A percentile compares a stretch with the other conserved stretches of the same genome.
These are phyloP conservation scores for Ganoderma leucocontextum DNA, from an alignment of 1,284 basidiomycete species.

Conservation along the genomic window DNA sequence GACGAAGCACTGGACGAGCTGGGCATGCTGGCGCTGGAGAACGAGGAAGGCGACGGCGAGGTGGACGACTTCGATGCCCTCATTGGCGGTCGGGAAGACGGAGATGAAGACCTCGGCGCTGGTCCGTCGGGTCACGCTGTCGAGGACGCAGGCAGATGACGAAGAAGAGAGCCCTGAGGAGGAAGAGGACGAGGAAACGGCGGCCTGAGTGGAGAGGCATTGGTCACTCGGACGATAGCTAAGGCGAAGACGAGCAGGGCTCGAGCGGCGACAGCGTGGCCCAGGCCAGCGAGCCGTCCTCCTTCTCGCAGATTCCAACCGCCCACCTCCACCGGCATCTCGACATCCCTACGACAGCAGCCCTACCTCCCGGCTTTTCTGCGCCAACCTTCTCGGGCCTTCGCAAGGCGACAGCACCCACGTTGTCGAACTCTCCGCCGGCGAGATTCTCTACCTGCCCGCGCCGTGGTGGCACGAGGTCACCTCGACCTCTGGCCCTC, in stretches of 20 bases:
- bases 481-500: slow-evolving; percentile 38
- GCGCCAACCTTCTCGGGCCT: slow-evolving; percentile 35
- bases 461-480: slow-evolving; percentile 48
- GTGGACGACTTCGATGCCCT: slow-evolving; percentile 36
- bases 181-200: slow-evolving; percentile 20
- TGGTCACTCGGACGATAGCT: slow-evolving; percentile 28
- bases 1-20: slow-evolving; percentile 41
- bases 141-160: slow-evolving; percentile 9
- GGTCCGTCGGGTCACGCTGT: slow-evolving; percentile 6
- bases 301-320: slow-evolving; percentile 44
- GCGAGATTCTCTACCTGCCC: slow-evolving; percentile 45
- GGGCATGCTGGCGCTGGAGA: slow-evolving; percentile 37
- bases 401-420: slow-evolving; percentile 37
- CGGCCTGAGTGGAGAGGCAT: slow-evolving; percentile 17
- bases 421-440: slow-evolving; percentile 43
- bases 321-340: slow-evolving; percentile 41
- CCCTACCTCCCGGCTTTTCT: slow-evolving; percentile 27
- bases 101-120: slow-evolving; percentile 10
- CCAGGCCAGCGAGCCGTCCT: slow-evolving; percentile 37
- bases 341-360: slow-evolving; percentile 41
- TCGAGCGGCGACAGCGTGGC: slow-evolving; percentile 14
- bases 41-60: slow-evolving; percentile 34
- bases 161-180: slow-evolving; percentile 14
- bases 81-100: slow-evolving; percentile 31
- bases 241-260: slow-evolving; percentile 20